These are phyloP conservation scores for Claviceps purpurea DNA, from an alignment of 2,329 filamentous ascomycete species.

Conservation along the genomic window DNA sequence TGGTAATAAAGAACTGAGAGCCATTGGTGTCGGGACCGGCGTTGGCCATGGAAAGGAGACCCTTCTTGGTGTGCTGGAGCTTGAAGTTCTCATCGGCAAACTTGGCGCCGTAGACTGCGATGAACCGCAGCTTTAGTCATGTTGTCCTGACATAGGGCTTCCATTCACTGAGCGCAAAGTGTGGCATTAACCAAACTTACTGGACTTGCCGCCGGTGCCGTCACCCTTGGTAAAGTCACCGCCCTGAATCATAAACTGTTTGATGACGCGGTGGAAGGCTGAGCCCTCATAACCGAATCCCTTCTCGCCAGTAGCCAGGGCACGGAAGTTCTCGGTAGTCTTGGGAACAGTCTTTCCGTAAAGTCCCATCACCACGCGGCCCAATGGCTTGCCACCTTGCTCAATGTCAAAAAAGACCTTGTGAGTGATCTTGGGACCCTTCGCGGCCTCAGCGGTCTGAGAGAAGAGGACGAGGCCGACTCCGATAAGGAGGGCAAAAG, in stretches of 20 bases:
- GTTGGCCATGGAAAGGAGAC: slow-evolving; percentile 76
- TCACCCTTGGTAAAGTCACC: slow-evolving; percentile 78
- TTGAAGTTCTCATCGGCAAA: slow-evolving; percentile 92
- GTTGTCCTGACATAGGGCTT: background rate
- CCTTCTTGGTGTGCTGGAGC: slow-evolving; percentile 80
- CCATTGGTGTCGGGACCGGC: slow-evolving; percentile 76
- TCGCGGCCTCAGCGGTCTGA: slow-evolving; percentile 58
- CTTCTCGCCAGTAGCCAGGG: slow-evolving; percentile 74
- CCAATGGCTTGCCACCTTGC: slow-evolving; percentile 60
- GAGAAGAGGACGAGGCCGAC: slow-evolving; percentile 63
- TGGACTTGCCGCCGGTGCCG: slow-evolving; percentile 75
- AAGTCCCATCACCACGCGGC: slow-evolving; percentile 67
- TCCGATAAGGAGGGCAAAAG: slow-evolving; percentile 63
- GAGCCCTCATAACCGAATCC: slow-evolving; percentile 74
- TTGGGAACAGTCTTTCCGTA: slow-evolving; percentile 81
- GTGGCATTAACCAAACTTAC: slow-evolving; percentile 29
- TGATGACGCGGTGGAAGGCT: slow-evolving; percentile 81
- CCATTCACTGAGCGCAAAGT: background rate
- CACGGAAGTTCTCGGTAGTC: slow-evolving; percentile 61
- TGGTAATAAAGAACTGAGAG: slow-evolving; percentile 87
- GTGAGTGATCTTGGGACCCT: slow-evolving; percentile 90
- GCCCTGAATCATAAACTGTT: slow-evolving; percentile 84
- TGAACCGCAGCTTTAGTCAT: slow-evolving; percentile 9
- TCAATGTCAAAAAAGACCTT: slow-evolving; percentile 86
- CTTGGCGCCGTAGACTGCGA: slow-evolving; percentile 62